Evolutionary conservation across 2,329 filamentous ascomycete genomes (phyloP).

Genomic region (Fusarium palustre): DNA sequence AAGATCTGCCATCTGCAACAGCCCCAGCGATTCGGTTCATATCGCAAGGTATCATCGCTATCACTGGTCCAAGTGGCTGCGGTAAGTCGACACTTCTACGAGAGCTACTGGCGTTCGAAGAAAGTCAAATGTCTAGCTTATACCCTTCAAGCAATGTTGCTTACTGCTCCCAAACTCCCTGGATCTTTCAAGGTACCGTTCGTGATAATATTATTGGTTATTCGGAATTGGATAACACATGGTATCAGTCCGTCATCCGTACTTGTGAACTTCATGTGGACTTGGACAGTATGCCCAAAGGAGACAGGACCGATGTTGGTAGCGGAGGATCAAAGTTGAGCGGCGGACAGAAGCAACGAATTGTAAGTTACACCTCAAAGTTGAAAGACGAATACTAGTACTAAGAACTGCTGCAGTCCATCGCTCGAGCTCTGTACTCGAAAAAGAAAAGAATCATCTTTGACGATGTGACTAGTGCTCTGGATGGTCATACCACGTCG

Average conservation of each 20-base stretch:
- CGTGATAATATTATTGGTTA: slow-evolving; percentile 1
- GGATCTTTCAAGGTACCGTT: slow-evolving; percentile 1
- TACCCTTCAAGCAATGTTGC: not conserved
- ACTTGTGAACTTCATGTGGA: not conserved
- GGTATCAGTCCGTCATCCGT: not conserved
- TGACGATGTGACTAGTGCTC: slow-evolving; percentile 4
- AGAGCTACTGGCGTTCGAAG: not conserved
- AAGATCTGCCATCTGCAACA: too few relatives aligned
- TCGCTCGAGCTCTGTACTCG: slow-evolving; percentile 1
- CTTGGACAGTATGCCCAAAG: not conserved
- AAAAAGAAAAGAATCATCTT: not conserved
- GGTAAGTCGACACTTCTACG: slow-evolving; percentile 1
- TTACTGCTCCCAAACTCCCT: slow-evolving; percentile 2
- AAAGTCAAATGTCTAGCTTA: not conserved
- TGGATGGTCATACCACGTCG: not conserved
- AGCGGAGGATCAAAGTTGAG: slow-evolving; percentile 5
- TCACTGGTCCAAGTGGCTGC: slow-evolving; percentile 10
- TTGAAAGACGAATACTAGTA: too few relatives aligned
- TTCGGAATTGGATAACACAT: not conserved
- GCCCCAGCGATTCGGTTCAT: not conserved
- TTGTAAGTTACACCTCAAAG: not conserved
- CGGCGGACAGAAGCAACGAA: not conserved
- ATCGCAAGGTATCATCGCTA: not conserved
- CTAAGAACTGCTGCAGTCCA: not conserved
- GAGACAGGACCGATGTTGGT: not conserved